Conservation (phyloP, 495 filamentous ascomycete genomes). For the Tuber melanosporum region DNA sequence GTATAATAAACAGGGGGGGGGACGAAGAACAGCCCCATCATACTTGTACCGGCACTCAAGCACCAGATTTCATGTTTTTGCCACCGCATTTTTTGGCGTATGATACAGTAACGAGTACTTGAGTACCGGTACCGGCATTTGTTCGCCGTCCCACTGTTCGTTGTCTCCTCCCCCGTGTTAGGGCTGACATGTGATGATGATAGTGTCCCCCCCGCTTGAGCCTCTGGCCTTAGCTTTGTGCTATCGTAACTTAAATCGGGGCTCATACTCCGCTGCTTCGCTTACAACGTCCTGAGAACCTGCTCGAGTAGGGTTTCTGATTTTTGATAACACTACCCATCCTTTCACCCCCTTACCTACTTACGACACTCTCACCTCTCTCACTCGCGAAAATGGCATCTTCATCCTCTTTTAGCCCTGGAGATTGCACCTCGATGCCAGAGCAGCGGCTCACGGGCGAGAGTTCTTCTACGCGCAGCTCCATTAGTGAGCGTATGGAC, state of each 20-base stretch:
- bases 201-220: neutral
- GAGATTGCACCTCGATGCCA: neutral
- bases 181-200: neutral
- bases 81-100: no score
- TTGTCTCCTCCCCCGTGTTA: no score
- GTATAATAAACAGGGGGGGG: no score
- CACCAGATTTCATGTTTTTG: no score
- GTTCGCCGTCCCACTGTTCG: no score
- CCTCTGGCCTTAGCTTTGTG: neutral
- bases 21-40: no score
- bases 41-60: no score
- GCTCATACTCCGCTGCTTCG: neutral
- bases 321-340: neutral
- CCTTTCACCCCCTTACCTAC: neutral
- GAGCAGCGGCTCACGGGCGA: neutral
- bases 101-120: no score
- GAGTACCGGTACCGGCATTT: no score
- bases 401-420: neutral
- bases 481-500: neutral
- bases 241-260: neutral
- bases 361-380: neutral
- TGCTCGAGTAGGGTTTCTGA: neutral
- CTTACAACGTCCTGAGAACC: neutral
- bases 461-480: neutral
- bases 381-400: neutral